These are phyloP conservation scores for Metarhizium album DNA, from an alignment of 2,329 filamentous ascomycete genomes.

Conservation along the genomic window DNA sequence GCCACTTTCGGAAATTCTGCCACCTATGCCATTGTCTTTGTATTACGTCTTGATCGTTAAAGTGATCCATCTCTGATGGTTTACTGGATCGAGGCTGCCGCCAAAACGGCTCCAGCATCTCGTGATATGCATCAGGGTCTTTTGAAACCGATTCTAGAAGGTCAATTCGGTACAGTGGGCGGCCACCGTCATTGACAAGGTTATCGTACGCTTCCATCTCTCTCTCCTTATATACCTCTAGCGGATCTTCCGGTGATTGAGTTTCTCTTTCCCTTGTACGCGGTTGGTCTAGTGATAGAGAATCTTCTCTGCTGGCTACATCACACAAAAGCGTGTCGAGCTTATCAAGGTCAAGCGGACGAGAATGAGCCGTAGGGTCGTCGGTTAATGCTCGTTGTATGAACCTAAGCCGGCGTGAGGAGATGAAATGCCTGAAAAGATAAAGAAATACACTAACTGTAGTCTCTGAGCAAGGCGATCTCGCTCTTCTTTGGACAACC, in stretches of 20 bases:
- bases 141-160: constrained; percentile 14
- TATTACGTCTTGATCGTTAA: constrained; percentile 10
- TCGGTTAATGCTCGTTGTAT: background rate
- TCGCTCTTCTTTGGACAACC: constrained; percentile 9
- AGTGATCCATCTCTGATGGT: constrained; percentile 1
- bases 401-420: constrained; percentile 6
- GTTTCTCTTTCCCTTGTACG: background rate
- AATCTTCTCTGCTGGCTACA: constrained; percentile 1
- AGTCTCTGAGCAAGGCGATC: constrained; percentile 10
- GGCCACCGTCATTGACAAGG: constrained; percentile 21
- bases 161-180: constrained; percentile 18
- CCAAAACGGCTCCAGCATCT: constrained; percentile 19
- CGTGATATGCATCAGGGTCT: constrained; percentile 13
- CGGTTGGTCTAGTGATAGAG: background rate
- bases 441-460: constrained; percentile 4
- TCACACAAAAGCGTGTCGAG: constrained; percentile 11
- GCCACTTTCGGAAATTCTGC: constrained; percentile 20
- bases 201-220: constrained; percentile 16
- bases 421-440: background rate
- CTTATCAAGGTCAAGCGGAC: constrained; percentile 12
- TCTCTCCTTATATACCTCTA: background rate
- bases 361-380: background rate
- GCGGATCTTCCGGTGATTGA: background rate
- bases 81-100: background rate
- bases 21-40: constrained; percentile 16